Base-by-base conservation (phyloP, 495 filamentous ascomycete genomes). In the Antarctomyces pellizariae region DNA sequence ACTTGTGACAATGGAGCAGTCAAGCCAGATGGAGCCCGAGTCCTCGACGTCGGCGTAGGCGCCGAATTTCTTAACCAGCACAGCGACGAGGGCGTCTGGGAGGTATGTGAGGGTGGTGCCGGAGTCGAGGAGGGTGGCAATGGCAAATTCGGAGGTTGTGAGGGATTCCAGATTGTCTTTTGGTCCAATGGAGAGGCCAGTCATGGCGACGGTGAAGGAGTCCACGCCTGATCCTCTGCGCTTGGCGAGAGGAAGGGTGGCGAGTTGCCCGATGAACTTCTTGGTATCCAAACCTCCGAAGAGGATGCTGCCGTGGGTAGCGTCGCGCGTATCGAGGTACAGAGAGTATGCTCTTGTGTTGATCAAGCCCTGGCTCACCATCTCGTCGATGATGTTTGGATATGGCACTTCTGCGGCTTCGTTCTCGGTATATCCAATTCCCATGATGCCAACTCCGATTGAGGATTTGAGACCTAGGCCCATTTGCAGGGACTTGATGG, bases 221-320 rank as follows among this genome's bases (percentile, higher is more conserved):
- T 18, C n/a, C 5, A 33, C 36, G 19, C 38, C 34, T 4, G 1
- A 9, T 2, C 11, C 13, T 8, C 21, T 18, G 2, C 20, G 10
- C 2, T 20, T 22, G 0, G 36, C 18, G 17, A 95, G 64, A 12
- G 79, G 76, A 1, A 95, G 45, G 3, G 68, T 71, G 19, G 62
- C 36, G 2, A 97, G 64, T 8, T 53, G 37, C 18, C 82, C 86
- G 21, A 62, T 59, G 47, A 72, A 97, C 46, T 91, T 93, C 29
- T 63, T 62, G 0, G 67, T 76, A 43, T 97, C 75, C 16, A 93
- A 62, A 16, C 84, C 89, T 22, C 86, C 86, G 38, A 97, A 93
- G 16, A 97, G 56, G 30, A 97, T 72, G 16, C 64, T 64, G 10
- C 86, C 86, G 1, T 70, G 66, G 24, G 60, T 63, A 24, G 74